Conservation (phyloP, 2,329 filamentous ascomycete genomes). For the Aspergillus neotritici region DNA sequence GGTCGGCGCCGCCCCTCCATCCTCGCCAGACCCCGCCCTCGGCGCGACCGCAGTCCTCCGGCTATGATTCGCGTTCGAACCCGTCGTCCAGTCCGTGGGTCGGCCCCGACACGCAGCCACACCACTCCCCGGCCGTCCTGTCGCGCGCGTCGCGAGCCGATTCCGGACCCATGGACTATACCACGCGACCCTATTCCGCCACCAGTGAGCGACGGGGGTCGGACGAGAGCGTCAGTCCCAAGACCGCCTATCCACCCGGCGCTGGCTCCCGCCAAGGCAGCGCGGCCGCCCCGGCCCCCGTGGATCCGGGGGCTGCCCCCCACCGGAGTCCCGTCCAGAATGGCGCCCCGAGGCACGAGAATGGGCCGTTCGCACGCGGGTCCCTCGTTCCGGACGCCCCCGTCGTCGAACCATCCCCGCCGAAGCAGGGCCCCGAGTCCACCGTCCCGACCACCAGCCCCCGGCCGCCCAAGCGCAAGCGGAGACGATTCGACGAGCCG, state of each 20-base stretch:
- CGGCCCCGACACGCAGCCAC: constrained; percentile 24
- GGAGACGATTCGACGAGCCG: constrained; percentile 48
- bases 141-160: constrained; percentile 39
- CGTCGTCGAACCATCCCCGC: constrained; percentile 15
- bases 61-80: constrained; percentile 30
- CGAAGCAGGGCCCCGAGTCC: constrained; percentile 10
- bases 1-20: constrained; percentile 36
- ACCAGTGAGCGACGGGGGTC: constrained; percentile 62
- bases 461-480: constrained; percentile 44
- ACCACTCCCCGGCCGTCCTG: constrained; percentile 28
- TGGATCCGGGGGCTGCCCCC: constrained; percentile 21
- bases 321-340: constrained; percentile 26
- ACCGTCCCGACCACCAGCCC: constrained; percentile 14
- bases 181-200: constrained; percentile 38
- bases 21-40: constrained; percentile 33
- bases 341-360: constrained; percentile 20
- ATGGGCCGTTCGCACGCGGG: constrained; percentile 9
- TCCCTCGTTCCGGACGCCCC: too few relatives aligned
- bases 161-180: constrained; percentile 26
- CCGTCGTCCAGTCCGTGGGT: constrained; percentile 30
- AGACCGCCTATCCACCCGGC: constrained; percentile 47
- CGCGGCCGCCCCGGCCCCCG: constrained; percentile 17
- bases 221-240: constrained; percentile 72
- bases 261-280: constrained; percentile 25
- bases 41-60: constrained; percentile 34